These are phyloP conservation scores for Vitis rotundifolia DNA, from an alignment of 164 flowering plant genomes.

Conservation along the genomic window DNA sequence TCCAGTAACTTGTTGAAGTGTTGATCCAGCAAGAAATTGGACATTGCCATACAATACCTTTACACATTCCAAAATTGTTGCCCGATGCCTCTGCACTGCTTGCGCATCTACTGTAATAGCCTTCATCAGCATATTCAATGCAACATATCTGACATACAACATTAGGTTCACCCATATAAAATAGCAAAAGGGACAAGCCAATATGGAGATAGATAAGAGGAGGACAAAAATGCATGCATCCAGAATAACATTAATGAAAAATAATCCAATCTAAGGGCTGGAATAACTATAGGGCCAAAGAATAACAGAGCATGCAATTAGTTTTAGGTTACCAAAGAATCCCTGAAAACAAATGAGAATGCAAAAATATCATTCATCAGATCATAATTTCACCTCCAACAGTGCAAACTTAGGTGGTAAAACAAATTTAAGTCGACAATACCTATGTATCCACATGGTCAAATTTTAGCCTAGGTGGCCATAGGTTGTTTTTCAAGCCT, in stretches of 20 bases:
- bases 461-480: too few relatives aligned
- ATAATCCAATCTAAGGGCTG: neutral
- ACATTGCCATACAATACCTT: constrained; percentile 53
- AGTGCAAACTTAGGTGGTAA: too few relatives aligned
- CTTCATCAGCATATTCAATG: constrained; percentile 93
- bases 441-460: too few relatives aligned
- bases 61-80: constrained; percentile 95
- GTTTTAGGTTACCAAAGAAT: too few relatives aligned
- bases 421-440: too few relatives aligned
- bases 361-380: too few relatives aligned
- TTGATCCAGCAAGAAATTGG: too few relatives aligned
- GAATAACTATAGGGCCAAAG: neutral
- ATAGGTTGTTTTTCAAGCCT: too few relatives aligned
- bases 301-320: neutral
- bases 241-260: neutral
- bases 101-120: constrained; percentile 88
- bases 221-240: neutral
- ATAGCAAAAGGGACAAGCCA: neutral
- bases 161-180: neutral
- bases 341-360: too few relatives aligned
- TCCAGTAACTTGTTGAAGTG: too few relatives aligned
- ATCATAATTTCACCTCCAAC: too few relatives aligned
- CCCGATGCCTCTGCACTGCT: constrained; percentile 97
- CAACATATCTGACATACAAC: constrained; percentile 79
- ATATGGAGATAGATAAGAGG: neutral